A percentile compares a stretch with the other conserved stretches of the same genome.
Evolutionary conservation across 176 grass and related monocot species (phyloP).

Genomic region (Leersia perrieri): DNA sequence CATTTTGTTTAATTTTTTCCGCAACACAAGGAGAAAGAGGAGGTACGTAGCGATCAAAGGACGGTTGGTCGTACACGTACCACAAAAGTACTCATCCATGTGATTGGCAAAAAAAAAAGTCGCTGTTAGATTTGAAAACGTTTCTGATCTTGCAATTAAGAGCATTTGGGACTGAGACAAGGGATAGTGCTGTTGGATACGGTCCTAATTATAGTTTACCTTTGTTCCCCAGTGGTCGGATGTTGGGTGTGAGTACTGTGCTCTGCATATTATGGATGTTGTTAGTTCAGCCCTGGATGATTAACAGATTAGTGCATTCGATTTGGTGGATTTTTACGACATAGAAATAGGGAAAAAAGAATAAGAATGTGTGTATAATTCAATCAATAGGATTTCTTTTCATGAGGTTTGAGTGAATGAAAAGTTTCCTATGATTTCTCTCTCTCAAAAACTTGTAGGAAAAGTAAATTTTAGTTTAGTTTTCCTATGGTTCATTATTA

Average conservation of each 20-base stretch:
- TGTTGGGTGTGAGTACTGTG: slow-evolving; percentile 12
- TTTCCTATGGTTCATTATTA: too few species aligned
- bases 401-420: too few species aligned
- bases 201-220: neutral
- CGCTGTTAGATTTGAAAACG: slow-evolving; percentile 21
- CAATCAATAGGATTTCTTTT: too few species aligned
- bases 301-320: too few species aligned
- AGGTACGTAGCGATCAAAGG: neutral
- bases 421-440: too few species aligned
- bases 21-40: neutral
- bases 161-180: neutral
- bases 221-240: slow-evolving; percentile 33
- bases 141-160: neutral
- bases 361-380: too few species aligned
- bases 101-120: slow-evolving; percentile 26
- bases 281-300: neutral
- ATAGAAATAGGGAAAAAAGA: too few species aligned
- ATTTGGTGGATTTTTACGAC: too few species aligned
- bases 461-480: too few species aligned
- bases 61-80: slow-evolving; percentile 26
- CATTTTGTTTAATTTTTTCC: neutral
- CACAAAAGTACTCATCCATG: slow-evolving; percentile 4
- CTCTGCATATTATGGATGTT: neutral
- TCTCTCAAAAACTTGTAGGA: too few species aligned
- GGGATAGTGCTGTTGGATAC: slow-evolving; percentile 6